These are phyloP conservation scores for Suillus subaureus DNA, from an alignment of 768 basidiomycete species.

Conservation along the genomic window DNA sequence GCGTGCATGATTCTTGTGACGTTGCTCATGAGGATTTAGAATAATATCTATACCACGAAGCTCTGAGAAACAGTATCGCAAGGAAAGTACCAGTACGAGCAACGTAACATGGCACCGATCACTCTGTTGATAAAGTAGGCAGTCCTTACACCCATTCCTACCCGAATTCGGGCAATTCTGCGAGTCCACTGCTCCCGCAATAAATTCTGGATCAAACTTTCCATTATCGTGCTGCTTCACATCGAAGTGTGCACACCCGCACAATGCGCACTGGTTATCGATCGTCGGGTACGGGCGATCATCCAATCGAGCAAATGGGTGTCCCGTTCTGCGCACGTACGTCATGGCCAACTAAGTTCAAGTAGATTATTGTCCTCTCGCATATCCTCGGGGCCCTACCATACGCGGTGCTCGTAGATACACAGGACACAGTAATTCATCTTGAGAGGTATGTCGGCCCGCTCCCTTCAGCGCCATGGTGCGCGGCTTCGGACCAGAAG, in stretches of 20 bases:
- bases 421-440: slow-evolving; percentile 44
- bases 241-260: slow-evolving; percentile 30
- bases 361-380: slow-evolving; percentile 29
- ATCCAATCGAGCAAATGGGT: slow-evolving; percentile 30
- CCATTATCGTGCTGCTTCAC: slow-evolving; percentile 33
- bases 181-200: slow-evolving; percentile 32
- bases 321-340: slow-evolving; percentile 24
- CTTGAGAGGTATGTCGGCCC: slow-evolving; percentile 35
- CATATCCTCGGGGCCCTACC: slow-evolving; percentile 33
- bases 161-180: slow-evolving; percentile 33
- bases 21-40: background rate
- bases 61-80: background rate
- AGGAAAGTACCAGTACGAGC: background rate
- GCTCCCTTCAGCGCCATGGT: slow-evolving; percentile 21
- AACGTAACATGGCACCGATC: background rate
- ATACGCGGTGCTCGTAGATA: slow-evolving; percentile 33
- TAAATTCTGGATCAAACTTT: slow-evolving; percentile 27
- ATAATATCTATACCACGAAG: background rate
- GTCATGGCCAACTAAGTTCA: slow-evolving; percentile 28
- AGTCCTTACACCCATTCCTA: slow-evolving; percentile 29
- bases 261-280: slow-evolving; percentile 27
- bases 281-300: slow-evolving; percentile 27
- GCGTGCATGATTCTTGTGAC: background rate
- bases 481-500: slow-evolving; percentile 40
- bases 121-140: slow-evolving; percentile 14